Conservation (phyloP, 352 stramenopile species). For the Phytophthora hibernalis region DNA sequence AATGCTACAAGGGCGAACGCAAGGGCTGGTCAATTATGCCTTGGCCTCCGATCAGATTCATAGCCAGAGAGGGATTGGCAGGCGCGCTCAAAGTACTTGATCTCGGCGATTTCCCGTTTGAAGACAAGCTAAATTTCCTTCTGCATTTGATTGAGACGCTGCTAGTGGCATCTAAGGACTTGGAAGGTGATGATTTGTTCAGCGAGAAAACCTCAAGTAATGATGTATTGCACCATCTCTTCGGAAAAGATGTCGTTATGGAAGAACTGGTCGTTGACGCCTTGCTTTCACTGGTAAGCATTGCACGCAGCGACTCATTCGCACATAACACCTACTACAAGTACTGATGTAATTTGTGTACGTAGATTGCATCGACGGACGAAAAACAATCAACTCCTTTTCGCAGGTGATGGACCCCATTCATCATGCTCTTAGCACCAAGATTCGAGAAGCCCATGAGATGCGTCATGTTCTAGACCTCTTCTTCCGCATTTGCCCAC, state of each 20-base stretch:
- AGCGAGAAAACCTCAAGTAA: conserved; percentile 6
- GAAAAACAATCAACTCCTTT: conserved; percentile 67
- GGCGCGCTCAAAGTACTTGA: conserved; percentile 77
- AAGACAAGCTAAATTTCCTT: conserved; percentile 76
- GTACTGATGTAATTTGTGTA: background rate
- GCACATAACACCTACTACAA: background rate
- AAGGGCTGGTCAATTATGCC: conserved; percentile 20
- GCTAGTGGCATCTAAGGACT: conserved; percentile 41
- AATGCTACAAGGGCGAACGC: conserved; percentile 25
- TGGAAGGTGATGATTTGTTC: conserved; percentile 14
- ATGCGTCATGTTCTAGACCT: conserved; percentile 79
- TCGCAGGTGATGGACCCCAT: conserved; percentile 66
- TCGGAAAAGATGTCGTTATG: conserved; percentile 66
- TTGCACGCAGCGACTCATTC: background rate
- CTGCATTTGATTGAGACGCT: conserved; percentile 69
- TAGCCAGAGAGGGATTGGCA: conserved; percentile 60
- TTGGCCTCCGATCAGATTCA: conserved; percentile 35
- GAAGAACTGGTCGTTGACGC: conserved; percentile 79
- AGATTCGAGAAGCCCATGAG: conserved; percentile 77
- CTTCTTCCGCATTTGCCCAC: conserved; percentile 77
- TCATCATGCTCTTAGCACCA: conserved; percentile 67
- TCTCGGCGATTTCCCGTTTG: conserved; percentile 56
- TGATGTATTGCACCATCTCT: conserved; percentile 70
- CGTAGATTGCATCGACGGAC: conserved; percentile 57
- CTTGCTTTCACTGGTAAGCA: conserved; percentile 60